Evolutionary conservation across 2,329 filamentous ascomycete species (phyloP).

Genomic region (Ascochyta rabiei): DNA sequence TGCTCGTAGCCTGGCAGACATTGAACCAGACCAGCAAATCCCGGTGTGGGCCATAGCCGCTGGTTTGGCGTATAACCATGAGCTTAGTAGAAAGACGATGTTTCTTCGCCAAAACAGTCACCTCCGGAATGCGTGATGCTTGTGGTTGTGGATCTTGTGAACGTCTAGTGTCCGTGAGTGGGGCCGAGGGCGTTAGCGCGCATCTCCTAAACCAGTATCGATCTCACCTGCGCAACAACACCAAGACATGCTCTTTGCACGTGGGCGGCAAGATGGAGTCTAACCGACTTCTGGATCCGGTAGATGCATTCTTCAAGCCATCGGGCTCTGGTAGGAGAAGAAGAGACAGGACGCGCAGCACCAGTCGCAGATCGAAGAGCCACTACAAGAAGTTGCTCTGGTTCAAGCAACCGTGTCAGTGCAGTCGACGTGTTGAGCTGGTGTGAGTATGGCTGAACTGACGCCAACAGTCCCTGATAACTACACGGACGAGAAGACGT

Average conservation of each 20-base stretch:
- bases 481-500: conserved; percentile 96
- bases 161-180: not conserved
- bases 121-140: too few species aligned
- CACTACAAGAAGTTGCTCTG: conserved; percentile 96
- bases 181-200: conserved; percentile 2
- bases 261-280: conserved; percentile 17
- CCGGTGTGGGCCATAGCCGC: conserved; percentile 6
- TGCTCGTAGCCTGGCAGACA: conserved; percentile 65
- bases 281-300: conserved; percentile 20
- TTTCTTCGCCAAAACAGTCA: not conserved
- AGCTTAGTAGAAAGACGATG: not conserved
- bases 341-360: conserved; percentile 63
- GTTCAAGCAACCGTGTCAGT: conserved; percentile 92
- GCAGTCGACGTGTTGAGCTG: not conserved
- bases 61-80: conserved; percentile 2
- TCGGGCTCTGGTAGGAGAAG: conserved; percentile 46
- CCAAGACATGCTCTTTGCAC: not conserved
- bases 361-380: conserved; percentile 71
- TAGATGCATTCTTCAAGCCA: conserved; percentile 16
- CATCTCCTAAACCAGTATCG: not conserved
- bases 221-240: not conserved
- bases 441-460: not conserved
- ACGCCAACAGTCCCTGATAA: conserved; percentile 82
- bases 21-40: conserved; percentile 44
- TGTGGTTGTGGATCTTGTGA: not conserved